Conservation (phyloP, 2,329 filamentous ascomycete species). For the Aureobasidium sp. region DNA sequence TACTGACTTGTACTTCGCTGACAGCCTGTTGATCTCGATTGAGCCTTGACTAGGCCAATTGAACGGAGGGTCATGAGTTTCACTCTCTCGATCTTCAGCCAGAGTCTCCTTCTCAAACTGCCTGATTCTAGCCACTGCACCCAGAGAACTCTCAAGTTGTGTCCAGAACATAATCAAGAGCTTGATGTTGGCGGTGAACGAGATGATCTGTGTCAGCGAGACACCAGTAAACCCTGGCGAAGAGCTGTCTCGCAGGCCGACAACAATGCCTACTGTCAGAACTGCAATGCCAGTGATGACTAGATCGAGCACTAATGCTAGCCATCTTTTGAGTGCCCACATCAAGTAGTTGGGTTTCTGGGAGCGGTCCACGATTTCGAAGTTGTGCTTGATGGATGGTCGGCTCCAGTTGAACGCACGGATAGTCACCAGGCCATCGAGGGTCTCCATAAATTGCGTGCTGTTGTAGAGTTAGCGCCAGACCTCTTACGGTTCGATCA, state of each 20-base stretch:
- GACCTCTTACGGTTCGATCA: background rate
- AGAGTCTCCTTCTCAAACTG: slow-evolving; percentile 31
- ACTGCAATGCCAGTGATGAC: slow-evolving; percentile 29
- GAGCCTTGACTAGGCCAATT: slow-evolving; percentile 69
- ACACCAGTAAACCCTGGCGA: slow-evolving; percentile 45
- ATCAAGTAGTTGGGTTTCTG: slow-evolving; percentile 42
- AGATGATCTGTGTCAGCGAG: slow-evolving; percentile 45
- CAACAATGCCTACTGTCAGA: slow-evolving; percentile 28
- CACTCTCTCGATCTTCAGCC: background rate
- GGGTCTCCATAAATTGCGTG: slow-evolving; percentile 46
- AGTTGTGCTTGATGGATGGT: slow-evolving; percentile 33
- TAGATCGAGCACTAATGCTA: slow-evolving; percentile 36
- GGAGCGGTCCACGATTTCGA: slow-evolving; percentile 33
- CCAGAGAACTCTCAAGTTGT: slow-evolving; percentile 49
- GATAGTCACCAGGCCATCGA: slow-evolving; percentile 44
- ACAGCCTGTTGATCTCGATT: slow-evolving; percentile 62
- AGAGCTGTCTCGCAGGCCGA: slow-evolving; percentile 35
- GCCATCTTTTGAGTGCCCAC: slow-evolving; percentile 39
- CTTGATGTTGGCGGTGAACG: slow-evolving; percentile 46
- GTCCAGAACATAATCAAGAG: slow-evolving; percentile 47
- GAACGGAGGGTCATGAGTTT: slow-evolving; percentile 49
- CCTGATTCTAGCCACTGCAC: slow-evolving; percentile 48
- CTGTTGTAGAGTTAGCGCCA: background rate
- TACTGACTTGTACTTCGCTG: slow-evolving; percentile 19
- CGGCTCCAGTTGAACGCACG: slow-evolving; percentile 46